A percentile compares a stretch with the other conserved stretches of the same genome.
Evolutionary conservation across 225 moss, liverwort and hornwort genomes (phyloP).

Genomic region (Sphagnum contortum): DNA sequence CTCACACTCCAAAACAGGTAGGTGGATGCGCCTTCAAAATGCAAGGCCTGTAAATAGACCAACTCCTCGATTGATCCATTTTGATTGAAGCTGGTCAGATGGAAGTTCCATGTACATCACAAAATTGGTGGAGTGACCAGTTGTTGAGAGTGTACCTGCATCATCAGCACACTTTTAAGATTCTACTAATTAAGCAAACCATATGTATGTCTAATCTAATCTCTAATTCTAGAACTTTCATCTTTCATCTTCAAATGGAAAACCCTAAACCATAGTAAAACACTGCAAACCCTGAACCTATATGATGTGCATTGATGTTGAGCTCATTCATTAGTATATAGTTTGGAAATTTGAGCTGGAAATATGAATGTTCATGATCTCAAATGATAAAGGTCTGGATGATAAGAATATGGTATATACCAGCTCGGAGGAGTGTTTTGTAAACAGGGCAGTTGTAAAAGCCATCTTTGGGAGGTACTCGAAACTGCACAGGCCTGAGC

Average conservation of each 20-base stretch:
- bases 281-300: too few relatives aligned
- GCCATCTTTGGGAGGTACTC: slow-evolving; percentile 33
- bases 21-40: slow-evolving; percentile 15
- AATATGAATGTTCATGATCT: too few relatives aligned
- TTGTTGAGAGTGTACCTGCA: slow-evolving; percentile 78
- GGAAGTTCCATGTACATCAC: slow-evolving; percentile 89
- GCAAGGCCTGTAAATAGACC: slow-evolving; percentile 71
- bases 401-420: slow-evolving; percentile 11
- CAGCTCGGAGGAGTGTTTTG: slow-evolving; percentile 75
- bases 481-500: slow-evolving; percentile 58
- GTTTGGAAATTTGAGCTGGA: too few relatives aligned
- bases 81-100: slow-evolving; percentile 39
- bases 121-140: slow-evolving; percentile 90
- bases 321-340: too few relatives aligned
- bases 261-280: too few relatives aligned
- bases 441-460: slow-evolving; percentile 75
- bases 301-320: too few relatives aligned
- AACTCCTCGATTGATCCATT: slow-evolving; percentile 84
- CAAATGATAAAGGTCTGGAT: too few relatives aligned
- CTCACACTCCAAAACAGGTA: too few relatives aligned
- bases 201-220: too few relatives aligned
- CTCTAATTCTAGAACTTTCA: too few relatives aligned
- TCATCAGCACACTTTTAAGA: background rate
- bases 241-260: too few relatives aligned
- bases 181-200: background rate